Base-by-base conservation (phyloP, 441 rosid species). In the Populus tomentosa region DNA sequence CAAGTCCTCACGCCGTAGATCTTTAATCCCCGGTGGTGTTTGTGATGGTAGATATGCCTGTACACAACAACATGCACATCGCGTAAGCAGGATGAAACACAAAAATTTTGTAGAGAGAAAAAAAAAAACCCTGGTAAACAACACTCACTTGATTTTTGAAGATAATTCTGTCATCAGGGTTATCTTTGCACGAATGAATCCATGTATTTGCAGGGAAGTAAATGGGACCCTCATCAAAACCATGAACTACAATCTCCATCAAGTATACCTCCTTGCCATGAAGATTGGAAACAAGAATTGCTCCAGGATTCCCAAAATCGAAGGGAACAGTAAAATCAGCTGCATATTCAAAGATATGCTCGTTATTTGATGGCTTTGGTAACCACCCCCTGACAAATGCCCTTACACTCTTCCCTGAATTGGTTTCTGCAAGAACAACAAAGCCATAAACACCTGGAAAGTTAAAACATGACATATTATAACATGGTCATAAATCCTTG, bases 221-320 rank as follows among this genome's bases (percentile, higher is more conserved):
- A 59, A 87, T 59, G 16, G 94, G 93, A 62, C 93, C 91, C 38
- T 72, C 87, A 79, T 79, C 78, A 24, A 88, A 90, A 75, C 95
- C 97, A 35, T 82, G 89, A 72, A 94, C 76, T 6, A 85, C 87
- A 74, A 95, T 86, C 80, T 90, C 94, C 35, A 85, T 69, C 79
- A 95, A 85, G 82, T 90, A 88, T 74, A 95, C 86, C 81, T 95
- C 99, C 65, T 90, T 86, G 80, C 85, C 80, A 56, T 84, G 97
- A 74, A 87, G 90, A 87, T 95, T 93, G 63, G 92, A 87, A 73
- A 93, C 80, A 38, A 91, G 88, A 73, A 95, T 77, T 18, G 97
- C 98, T 21, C 95, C 97, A 3, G 97, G 94, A 75, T 75, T 87
- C 53, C 99, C 98, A 75, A 95, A 95, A 40, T 92, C 91, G n/a